Evolutionary conservation across 306 rosid genomes (phyloP).

Genomic region (Castanopsis chinensis): DNA sequence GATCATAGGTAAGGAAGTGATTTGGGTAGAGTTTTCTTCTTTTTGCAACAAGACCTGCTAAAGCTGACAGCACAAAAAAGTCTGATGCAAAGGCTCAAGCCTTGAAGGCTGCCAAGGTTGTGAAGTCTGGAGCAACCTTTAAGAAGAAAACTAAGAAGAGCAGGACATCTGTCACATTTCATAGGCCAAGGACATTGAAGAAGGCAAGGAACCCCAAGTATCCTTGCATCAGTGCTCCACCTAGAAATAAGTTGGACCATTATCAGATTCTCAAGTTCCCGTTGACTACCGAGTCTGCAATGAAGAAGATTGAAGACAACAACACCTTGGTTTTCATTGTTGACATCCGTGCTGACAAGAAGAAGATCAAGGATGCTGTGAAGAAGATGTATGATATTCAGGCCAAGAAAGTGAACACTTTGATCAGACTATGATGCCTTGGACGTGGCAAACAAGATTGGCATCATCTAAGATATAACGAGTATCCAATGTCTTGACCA

Average conservation of each 20-base stretch:
- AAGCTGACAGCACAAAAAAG: constrained; percentile 60
- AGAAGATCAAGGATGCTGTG: constrained; percentile 82
- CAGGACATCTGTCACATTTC: too few relatives aligned
- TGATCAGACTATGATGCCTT: constrained; percentile 84
- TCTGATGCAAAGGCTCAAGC: constrained; percentile 79
- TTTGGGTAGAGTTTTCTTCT: too few relatives aligned
- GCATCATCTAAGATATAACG: constrained; percentile 58
- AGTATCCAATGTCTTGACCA: constrained; percentile 11
- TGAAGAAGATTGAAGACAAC: constrained; percentile 94
- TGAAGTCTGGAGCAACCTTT: constrained; percentile 63
- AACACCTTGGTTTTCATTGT: constrained; percentile 82
- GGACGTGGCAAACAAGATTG: constrained; percentile 95
- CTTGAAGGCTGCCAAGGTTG: constrained; percentile 89
- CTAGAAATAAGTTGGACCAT: constrained; percentile 77
- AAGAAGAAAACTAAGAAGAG: constrained; percentile 85
- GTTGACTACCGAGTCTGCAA: constrained; percentile 81
- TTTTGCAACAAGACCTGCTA: too few relatives aligned
- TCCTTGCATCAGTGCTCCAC: too few relatives aligned
- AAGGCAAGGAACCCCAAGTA: too few relatives aligned
- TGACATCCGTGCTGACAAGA: constrained; percentile 81
- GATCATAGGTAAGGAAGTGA: too few relatives aligned
- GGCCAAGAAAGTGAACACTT: constrained; percentile 88
- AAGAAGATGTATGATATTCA: constrained; percentile 93
- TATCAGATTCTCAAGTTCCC: constrained; percentile 86
- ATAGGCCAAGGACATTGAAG: too few relatives aligned